A percentile compares a stretch with the other conserved stretches of the same genome.
Conservation (phyloP, 768 basidiomycete genomes). For the Daedalea quercina region DNA sequence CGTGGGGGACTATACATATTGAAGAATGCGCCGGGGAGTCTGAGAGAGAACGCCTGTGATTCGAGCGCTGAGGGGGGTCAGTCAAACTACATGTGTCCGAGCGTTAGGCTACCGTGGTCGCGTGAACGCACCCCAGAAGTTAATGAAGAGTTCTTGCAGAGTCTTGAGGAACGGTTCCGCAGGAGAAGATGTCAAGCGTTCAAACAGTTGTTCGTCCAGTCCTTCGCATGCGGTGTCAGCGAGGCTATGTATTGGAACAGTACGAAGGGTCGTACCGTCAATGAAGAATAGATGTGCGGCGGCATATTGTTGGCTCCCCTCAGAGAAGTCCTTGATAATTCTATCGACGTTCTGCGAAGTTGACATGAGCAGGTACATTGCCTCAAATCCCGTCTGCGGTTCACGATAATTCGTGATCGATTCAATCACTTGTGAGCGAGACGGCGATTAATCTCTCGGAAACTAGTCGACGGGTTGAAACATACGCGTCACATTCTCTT, state of each 20-base stretch:
- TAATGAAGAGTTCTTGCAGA: constrained; percentile 83
- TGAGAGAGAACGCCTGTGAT: constrained; percentile 76
- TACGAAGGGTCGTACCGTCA: constrained; percentile 54
- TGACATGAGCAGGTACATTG: constrained; percentile 91
- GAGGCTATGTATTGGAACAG: not conserved
- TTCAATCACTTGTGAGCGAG: constrained; percentile 68
- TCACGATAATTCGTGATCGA: constrained; percentile 78
- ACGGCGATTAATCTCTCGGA: too few species aligned
- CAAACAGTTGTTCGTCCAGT: constrained; percentile 70
- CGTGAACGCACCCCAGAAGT: constrained; percentile 76
- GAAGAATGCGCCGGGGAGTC: constrained; percentile 77
- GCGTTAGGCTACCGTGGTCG: not conserved
- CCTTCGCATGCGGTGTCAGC: constrained; percentile 34
- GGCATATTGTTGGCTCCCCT: constrained; percentile 63
- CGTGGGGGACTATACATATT: constrained; percentile 84
- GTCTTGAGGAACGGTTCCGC: constrained; percentile 73
- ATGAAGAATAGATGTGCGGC: constrained; percentile 90
- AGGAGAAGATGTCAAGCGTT: constrained; percentile 64
- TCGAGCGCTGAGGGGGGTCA: constrained; percentile 57
- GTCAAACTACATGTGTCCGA: not conserved
- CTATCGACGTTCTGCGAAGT: constrained; percentile 92
- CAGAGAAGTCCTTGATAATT: constrained; percentile 77
- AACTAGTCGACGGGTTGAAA: not conserved
- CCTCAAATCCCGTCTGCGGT: constrained; percentile 82
- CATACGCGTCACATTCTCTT: constrained; percentile 95